Base-by-base conservation (phyloP, 352 stramenopile genomes). In the Globisporangium acanthophoron region DNA sequence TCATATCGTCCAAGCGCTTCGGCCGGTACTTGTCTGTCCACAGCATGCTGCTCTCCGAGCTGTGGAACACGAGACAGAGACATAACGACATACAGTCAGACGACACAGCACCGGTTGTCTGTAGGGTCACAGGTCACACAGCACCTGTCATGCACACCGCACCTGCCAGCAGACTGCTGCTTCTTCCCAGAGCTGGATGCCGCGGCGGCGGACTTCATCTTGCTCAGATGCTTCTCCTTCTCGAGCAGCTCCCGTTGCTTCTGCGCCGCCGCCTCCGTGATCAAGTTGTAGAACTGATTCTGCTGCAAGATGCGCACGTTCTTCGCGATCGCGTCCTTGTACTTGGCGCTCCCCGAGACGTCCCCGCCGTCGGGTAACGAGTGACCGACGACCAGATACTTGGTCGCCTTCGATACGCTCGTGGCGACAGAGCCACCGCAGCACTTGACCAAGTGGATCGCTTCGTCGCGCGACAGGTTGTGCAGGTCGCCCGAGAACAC, bases 21-120 rank as follows among this genome's bases (percentile, higher is more conserved):
- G 96, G 97, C 65, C 96, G 96, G 84, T 99, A 97, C 71, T 97
- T 98, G 73, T 99, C 97, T 4, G 93, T 96, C 97, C 97, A 99
- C 18, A 99, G 69, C 57, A 81, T 74, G 18, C 82, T 70, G 45
- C 76, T 78, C 41, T 75, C 66, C 29, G 71, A 50, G 39, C 49
- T 56, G n/a, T 12, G 50, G 3, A 40, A 3, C 0, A 40, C 35
- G 35, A 12, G 2, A 15, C 37, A 12, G 12, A 1, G 12, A 0
- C 37, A 12, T 18, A 12, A 18, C 37, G n/a, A 27, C 44, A 49
- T 13, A 4, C 31, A 37, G 31, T 37, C 31, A 46, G 21, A 31
- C 5, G n/a, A 27, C 44, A 49, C 13, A 2, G 3, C 5, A 37
- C 31, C 9, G 9, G 31, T 37, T 37, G 21, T 24, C 21, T 24